Base-by-base conservation (phyloP, 148 eudicot genomes). In the Amaranthus hypochondriacus region DNA sequence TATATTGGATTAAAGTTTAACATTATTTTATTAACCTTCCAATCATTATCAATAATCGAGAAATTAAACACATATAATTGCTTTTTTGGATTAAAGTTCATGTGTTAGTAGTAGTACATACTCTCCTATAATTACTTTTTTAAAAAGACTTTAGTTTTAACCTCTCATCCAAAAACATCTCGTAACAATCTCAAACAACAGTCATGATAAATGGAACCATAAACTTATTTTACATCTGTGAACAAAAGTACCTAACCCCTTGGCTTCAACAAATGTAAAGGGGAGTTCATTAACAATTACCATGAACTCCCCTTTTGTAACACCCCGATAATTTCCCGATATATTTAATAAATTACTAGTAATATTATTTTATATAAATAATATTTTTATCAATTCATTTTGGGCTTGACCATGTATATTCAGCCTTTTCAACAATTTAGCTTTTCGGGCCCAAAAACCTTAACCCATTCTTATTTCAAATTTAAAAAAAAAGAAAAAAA, bases 1-100 rank as follows among this genome's bases (percentile, higher is more conserved):
- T 56, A 50, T 49, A 68, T 51, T 6, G 70, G 56, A 67, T 42
- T 48, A 67, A 67, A n/a, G 15, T 53, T 69, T 10, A 69, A 39
- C 0, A 69, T 69, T 68, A 56, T 15, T 11, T 69, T 69, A 48
- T 69, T 69, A 13, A 69, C 9, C 12, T 69, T 69, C 59, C 60
- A 69, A 42, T 69, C 59, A 69, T 54, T 69, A 53, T 69, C 72
- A 28, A 69, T 53, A 21, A 53, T 11, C 54, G 59, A 10, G 48
- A 7, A 2, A 59, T 69, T 3, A 53, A 2, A 53, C 72, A 53
- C 55, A 53, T 69, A 53, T 69, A 54, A 69, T 69, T 69, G 39
- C 39, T 28, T 28, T 28, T 28, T 28, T 28, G 39, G 39, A 28
- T 28, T 28, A 2, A 28, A 0, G 60, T 69, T 15, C 72, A 69